Evolutionary conservation across 2,329 filamentous ascomycete genomes (phyloP).

Genomic region (Aspergillus pseudoviridinutans): DNA sequence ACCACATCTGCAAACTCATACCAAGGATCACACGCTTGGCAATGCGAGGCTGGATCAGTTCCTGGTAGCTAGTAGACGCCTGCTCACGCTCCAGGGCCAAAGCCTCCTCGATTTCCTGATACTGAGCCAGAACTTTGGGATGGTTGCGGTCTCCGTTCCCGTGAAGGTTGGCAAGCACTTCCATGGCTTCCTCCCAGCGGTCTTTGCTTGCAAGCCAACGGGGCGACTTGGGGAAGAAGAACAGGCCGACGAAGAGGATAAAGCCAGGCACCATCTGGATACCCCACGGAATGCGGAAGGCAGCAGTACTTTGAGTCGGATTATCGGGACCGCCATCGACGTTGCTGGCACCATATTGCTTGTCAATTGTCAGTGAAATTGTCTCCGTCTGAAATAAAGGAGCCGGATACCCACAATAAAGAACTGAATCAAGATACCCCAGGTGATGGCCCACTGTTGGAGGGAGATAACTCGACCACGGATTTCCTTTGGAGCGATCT

Average conservation of each 20-base stretch:
- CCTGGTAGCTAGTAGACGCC: conserved; percentile 62
- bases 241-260: conserved; percentile 53
- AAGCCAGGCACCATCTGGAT: conserved; percentile 59
- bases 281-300: conserved; percentile 62
- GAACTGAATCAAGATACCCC: conserved; percentile 66
- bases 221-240: conserved; percentile 52
- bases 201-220: conserved; percentile 61
- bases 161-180: conserved; percentile 54
- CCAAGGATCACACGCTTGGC: conserved; percentile 68
- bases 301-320: conserved; percentile 50
- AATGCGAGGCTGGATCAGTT: conserved; percentile 67
- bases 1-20: conserved; percentile 70
- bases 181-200: conserved; percentile 50
- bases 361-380: not conserved
- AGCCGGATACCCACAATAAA: conserved; percentile 44
- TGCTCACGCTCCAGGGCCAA: conserved; percentile 69
- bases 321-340: conserved; percentile 47
- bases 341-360: conserved; percentile 38
- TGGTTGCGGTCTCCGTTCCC: conserved; percentile 60
- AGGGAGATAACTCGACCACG: conserved; percentile 62
- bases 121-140: conserved; percentile 62
- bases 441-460: conserved; percentile 72
- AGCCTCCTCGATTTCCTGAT: conserved; percentile 66
- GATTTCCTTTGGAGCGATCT: conserved; percentile 56
- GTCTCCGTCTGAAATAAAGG: not conserved